Percentiles rank a stretch among this genome's conserved stretches.
Evolutionary conservation across 1,284 basidiomycete genomes (phyloP).

Genomic region (Tylopilus sp.): DNA sequence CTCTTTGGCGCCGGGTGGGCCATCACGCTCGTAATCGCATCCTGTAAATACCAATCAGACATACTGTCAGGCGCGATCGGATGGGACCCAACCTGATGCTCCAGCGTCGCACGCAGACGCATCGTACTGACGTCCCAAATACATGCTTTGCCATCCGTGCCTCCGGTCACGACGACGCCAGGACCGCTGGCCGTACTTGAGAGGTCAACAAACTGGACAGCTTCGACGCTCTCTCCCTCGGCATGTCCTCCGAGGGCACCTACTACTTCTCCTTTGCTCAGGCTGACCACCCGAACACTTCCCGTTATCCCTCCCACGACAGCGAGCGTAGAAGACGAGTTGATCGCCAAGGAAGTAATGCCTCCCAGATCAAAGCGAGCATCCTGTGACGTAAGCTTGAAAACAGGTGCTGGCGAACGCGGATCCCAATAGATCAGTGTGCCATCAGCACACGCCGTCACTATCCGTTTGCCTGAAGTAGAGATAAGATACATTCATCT

Average conservation of each 20-base stretch:
- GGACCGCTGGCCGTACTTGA: slow-evolving; percentile 65
- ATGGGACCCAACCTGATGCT: slow-evolving; percentile 75
- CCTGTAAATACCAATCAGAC: slow-evolving; percentile 57
- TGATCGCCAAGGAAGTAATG: slow-evolving; percentile 90
- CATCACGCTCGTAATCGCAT: slow-evolving; percentile 87
- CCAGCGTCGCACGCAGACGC: slow-evolving; percentile 81
- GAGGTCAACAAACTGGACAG: slow-evolving; percentile 88
- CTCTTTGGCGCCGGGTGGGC: slow-evolving; percentile 78
- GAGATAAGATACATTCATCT: slow-evolving; percentile 10
- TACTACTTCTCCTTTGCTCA: slow-evolving; percentile 89
- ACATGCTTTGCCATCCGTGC: slow-evolving; percentile 94
- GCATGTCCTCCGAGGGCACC: slow-evolving; percentile 86
- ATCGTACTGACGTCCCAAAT: slow-evolving; percentile 95
- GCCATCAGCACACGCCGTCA: slow-evolving; percentile 90
- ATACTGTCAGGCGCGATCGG: background rate
- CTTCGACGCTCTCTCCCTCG: slow-evolving; percentile 93
- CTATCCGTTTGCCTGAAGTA: slow-evolving; percentile 82
- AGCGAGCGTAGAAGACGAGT: slow-evolving; percentile 86
- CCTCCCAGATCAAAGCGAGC: slow-evolving; percentile 83
- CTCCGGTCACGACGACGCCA: slow-evolving; percentile 86
- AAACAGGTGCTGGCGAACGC: slow-evolving; percentile 78
- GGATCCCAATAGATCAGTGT: slow-evolving; percentile 95
- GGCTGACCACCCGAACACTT: slow-evolving; percentile 85
- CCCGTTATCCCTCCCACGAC: slow-evolving; percentile 91
- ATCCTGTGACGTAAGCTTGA: slow-evolving; percentile 82